Evolutionary conservation across 768 basidiomycete genomes (phyloP).

Genomic region (Thelephora ganbajun): DNA sequence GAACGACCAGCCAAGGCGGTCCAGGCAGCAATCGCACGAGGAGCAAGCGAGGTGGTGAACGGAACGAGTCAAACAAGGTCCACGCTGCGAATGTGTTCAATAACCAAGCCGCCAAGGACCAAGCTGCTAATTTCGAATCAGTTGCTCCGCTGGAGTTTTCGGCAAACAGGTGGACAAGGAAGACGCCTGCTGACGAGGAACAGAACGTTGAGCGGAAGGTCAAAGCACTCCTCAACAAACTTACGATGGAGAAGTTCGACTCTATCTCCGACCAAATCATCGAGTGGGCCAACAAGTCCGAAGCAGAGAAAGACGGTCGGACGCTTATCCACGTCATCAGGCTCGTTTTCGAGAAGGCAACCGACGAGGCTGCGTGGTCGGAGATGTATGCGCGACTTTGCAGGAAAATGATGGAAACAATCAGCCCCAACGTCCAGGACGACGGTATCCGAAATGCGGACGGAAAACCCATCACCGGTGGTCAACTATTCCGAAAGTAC

Average conservation of each 20-base stretch:
- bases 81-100: slow-evolving; percentile 10
- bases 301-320: slow-evolving; percentile 83
- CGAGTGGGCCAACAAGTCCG: slow-evolving; percentile 86
- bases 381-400: slow-evolving; percentile 97
- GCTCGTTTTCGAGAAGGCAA: slow-evolving; percentile 94
- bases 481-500: slow-evolving; percentile 93
- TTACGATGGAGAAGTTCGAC: slow-evolving; percentile 94
- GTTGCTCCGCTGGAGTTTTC: slow-evolving; percentile 64
- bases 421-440: slow-evolving; percentile 79
- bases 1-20: slow-evolving; percentile 40
- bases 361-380: slow-evolving; percentile 90
- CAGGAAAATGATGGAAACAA: slow-evolving; percentile 89
- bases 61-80: slow-evolving; percentile 41
- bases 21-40: slow-evolving; percentile 47
- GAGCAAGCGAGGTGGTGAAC: slow-evolving; percentile 75
- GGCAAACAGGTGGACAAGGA: slow-evolving; percentile 77
- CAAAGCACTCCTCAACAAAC: slow-evolving; percentile 83
- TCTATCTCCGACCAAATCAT: slow-evolving; percentile 94
- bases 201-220: slow-evolving; percentile 90
- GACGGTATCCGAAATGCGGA: slow-evolving; percentile 71
- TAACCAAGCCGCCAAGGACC: slow-evolving; percentile 23
- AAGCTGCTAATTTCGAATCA: slow-evolving; percentile 34
- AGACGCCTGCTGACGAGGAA: slow-evolving; percentile 38
- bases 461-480: slow-evolving; percentile 84
- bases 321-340: slow-evolving; percentile 94